A percentile compares a stretch with the other conserved stretches of the same genome.
Conservation (phyloP, 2,329 filamentous ascomycete species). For the Xylaria digitata region DNA sequence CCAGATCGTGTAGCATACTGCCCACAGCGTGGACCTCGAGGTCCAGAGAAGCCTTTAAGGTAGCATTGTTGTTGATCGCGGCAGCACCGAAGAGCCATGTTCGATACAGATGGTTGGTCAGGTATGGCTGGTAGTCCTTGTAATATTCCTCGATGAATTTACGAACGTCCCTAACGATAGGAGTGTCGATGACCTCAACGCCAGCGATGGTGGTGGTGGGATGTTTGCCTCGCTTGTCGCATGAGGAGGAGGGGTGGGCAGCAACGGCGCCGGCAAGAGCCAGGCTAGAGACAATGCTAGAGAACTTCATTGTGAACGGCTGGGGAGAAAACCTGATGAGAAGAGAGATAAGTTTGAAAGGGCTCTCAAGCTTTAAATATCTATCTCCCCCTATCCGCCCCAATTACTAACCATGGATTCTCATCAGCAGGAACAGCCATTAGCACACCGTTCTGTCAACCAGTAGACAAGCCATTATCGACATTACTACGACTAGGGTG, state of each 20-base stretch:
- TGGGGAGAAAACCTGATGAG: neutral
- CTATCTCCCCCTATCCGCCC: neutral
- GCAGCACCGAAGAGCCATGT: constrained; percentile 36
- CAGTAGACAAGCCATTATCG: neutral
- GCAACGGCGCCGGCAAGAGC: constrained; percentile 27
- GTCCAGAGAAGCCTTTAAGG: constrained; percentile 33
- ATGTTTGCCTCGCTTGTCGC: neutral
- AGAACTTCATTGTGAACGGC: constrained; percentile 35
- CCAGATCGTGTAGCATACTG: constrained; percentile 31
- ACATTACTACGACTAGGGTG: constrained; percentile 3
- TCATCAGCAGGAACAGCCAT: constrained; percentile 6
- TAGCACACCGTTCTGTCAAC: neutral
- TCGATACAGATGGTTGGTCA: constrained; percentile 31
- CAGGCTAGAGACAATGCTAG: constrained; percentile 30
- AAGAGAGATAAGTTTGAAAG: neutral
- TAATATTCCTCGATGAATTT: constrained; percentile 32
- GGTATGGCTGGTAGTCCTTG: constrained; percentile 35
- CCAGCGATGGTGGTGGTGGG: constrained; percentile 34
- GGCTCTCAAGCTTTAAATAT: constrained; percentile 25
- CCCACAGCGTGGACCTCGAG: constrained; percentile 34
- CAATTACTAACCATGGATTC: neutral
- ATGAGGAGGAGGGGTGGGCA: constrained; percentile 1
- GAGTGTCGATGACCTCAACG: constrained; percentile 35
- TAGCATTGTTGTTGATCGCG: constrained; percentile 35
- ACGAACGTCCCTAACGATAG: constrained; percentile 29